phyloP scores from a whole-genome alignment of 371 early-diverging fungal species.

The Quaeritorhiza haematococci region DNA sequence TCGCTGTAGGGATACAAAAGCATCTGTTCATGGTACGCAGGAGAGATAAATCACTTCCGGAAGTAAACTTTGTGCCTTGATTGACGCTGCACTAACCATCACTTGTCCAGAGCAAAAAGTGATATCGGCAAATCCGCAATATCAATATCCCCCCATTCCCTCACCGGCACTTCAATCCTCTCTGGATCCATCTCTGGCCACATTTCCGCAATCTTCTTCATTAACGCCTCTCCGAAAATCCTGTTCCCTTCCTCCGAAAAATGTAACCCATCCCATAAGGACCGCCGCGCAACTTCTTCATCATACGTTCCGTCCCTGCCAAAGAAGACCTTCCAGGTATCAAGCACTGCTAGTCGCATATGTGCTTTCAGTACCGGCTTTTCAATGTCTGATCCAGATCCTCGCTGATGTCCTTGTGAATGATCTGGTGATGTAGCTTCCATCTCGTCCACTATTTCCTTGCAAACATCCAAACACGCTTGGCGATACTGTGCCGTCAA shows the following conservation, averaged over 20 bases:
- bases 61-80: too few species aligned
- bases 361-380: too few species aligned
- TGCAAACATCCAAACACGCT: slow-evolving; percentile 42
- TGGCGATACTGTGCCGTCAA: slow-evolving; percentile 55
- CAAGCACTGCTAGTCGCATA: slow-evolving; percentile 49
- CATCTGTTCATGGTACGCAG: too few species aligned
- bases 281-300: slow-evolving; percentile 23
- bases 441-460: too few species aligned
- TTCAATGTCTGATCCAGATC: too few species aligned
- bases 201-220: slow-evolving; percentile 22
- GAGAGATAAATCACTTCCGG: too few species aligned
- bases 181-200: slow-evolving; percentile 45
- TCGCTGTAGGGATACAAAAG: too few species aligned
- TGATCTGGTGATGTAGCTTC: too few species aligned
- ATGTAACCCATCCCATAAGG: slow-evolving; percentile 65
- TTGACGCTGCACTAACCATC: too few species aligned
- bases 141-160: slow-evolving; percentile 28
- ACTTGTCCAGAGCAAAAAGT: too few species aligned
- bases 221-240: slow-evolving; percentile 31
- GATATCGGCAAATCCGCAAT: slow-evolving; percentile 7
- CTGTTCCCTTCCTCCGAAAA: slow-evolving; percentile 52
- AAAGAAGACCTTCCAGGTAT: slow-evolving; percentile 57
- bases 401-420: slow-evolving; percentile 27
- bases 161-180: slow-evolving; percentile 21
- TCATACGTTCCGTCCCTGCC: slow-evolving; percentile 14